Conservation (phyloP, 2,329 filamentous ascomycete species). For the Emergomyces africanus region DNA sequence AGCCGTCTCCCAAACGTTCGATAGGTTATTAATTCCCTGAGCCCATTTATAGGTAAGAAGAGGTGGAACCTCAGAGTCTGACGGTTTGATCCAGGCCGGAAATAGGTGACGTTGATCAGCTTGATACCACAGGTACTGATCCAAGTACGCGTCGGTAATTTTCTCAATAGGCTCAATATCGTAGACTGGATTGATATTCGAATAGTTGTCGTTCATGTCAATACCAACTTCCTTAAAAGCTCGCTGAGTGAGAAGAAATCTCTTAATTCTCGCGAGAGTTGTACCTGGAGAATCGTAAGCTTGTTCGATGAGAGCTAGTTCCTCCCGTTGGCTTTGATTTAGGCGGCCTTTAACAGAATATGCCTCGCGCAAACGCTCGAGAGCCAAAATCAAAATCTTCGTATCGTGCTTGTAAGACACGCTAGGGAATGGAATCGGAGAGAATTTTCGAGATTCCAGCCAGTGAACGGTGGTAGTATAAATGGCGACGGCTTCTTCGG, state of each 20-base stretch:
- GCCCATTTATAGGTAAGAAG: constrained; percentile 97
- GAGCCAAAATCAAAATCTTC: constrained; percentile 90
- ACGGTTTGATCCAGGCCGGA: constrained; percentile 98
- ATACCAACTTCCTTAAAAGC: constrained; percentile 99
- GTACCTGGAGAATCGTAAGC: constrained; percentile 97
- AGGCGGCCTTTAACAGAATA: constrained; percentile 96
- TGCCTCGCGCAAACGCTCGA: constrained; percentile 84
- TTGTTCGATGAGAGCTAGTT: constrained; percentile 92
- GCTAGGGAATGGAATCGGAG: constrained; percentile 95
- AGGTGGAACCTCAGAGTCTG: constrained; percentile 92
- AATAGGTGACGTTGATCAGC: constrained; percentile 95
- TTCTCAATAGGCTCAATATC: constrained; percentile 99
- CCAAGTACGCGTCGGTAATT: constrained; percentile 96
- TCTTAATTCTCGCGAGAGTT: constrained; percentile 90
- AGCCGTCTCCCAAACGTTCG: constrained; percentile 85
- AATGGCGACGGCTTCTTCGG: constrained; percentile 95
- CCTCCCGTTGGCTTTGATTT: constrained; percentile 95
- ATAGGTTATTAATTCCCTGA: constrained; percentile 96
- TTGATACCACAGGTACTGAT: constrained; percentile 99
- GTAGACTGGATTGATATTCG: constrained; percentile 96
- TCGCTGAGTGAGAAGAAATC: constrained; percentile 89
- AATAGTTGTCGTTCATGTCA: constrained; percentile 99
- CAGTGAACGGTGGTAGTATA: constrained; percentile 99
- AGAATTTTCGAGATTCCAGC: constrained; percentile 96
- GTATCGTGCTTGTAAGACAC: constrained; percentile 99